Evolutionary conservation across 192 early-diverging fungal genomes (phyloP), one percentile per base, ranked within the genome.

Genomic region (Geosiphon pyriformis): DNA sequence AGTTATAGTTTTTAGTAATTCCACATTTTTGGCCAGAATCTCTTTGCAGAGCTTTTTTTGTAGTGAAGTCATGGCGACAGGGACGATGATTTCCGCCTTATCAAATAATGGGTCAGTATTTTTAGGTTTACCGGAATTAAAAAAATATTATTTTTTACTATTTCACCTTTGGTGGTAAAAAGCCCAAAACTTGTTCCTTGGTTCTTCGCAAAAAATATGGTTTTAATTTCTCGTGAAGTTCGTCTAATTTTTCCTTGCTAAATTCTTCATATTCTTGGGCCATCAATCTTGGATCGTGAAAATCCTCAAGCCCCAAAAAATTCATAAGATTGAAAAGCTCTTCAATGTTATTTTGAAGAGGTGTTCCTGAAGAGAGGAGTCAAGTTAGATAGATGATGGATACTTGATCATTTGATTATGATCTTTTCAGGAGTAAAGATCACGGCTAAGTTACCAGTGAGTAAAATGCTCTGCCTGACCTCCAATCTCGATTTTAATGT

Each of bases 181-280:
- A 73, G 30, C 78, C 72, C 35, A 88, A 75, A 0, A 83, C 82
- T 20, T 82, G 71, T 52, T 78, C 75, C 55, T 90, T 90, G 18
- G 84, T 90, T 47, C 90, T 77, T 50, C 90, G 70, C 63, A 93
- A 69, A 72, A 93, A 85, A 65, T 87, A 88, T 22, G 88, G 87
- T 54, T 80, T 72, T 25, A 91, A 62, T 72, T 72, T 80, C 22
- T 78, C 78, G 70, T 92, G 90, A 35, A 92, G 62, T n/a, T 87
- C 84, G 26, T 80, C 75, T n/a, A 92, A 72, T 35, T 72, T 72
- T 2, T 79, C 77, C 15, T 76, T 73, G 26, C 76, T 73, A 53
- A 80, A 72, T 23, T 48, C 50, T 20, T 71, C 73, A 58, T 86
- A 88, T 55, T 81, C 76, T 52, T 81, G 73, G 20, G 75, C 77